Conservation (phyloP, 352 stramenopile species). For the Phytophthora citrophthora region DNA sequence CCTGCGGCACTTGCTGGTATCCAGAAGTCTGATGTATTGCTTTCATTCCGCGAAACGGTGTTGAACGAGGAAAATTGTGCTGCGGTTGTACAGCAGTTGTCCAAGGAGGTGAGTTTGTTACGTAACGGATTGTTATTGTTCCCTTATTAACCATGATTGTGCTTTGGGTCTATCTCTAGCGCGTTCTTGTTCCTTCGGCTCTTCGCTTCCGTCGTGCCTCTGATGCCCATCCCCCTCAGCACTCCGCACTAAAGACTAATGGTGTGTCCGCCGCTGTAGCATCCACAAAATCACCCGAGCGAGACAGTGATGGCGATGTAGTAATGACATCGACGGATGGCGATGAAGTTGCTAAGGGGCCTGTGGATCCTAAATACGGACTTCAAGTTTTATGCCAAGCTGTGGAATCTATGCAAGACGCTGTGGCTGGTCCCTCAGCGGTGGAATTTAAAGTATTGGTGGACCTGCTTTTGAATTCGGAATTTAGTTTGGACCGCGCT, state of each 20-base stretch:
- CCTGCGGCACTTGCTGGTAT: slow-evolving; percentile 73
- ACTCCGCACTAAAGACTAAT: slow-evolving; percentile 18
- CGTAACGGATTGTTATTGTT: neutral
- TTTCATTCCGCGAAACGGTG: slow-evolving; percentile 75
- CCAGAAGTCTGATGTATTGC: slow-evolving; percentile 86
- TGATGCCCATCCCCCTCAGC: slow-evolving; percentile 41
- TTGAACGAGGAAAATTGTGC: slow-evolving; percentile 82
- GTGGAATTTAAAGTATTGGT: slow-evolving; percentile 81
- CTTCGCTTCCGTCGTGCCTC: slow-evolving; percentile 77
- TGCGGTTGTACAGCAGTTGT: slow-evolving; percentile 79
- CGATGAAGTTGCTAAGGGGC: slow-evolving; percentile 16
- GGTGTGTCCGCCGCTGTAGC: slow-evolving; percentile 1
- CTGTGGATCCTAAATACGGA: slow-evolving; percentile 78
- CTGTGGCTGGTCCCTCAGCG: slow-evolving; percentile 53
- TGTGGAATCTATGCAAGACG: slow-evolving; percentile 83
- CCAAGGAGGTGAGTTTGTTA: slow-evolving; percentile 59
- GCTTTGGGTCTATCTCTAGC: slow-evolving; percentile 31
- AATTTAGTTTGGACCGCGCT: slow-evolving; percentile 82
- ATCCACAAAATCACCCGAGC: slow-evolving; percentile 12
- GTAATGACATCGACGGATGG: slow-evolving; percentile 56
- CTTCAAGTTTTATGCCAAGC: slow-evolving; percentile 78
- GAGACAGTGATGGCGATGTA: slow-evolving; percentile 70
- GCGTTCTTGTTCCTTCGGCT: slow-evolving; percentile 65
- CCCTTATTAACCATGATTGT: slow-evolving; percentile 12
- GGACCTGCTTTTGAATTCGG: slow-evolving; percentile 71